These are phyloP conservation scores for Teratosphaeria gauchensis DNA, from an alignment of 2,329 filamentous ascomycete genomes.

Conservation along the genomic window DNA sequence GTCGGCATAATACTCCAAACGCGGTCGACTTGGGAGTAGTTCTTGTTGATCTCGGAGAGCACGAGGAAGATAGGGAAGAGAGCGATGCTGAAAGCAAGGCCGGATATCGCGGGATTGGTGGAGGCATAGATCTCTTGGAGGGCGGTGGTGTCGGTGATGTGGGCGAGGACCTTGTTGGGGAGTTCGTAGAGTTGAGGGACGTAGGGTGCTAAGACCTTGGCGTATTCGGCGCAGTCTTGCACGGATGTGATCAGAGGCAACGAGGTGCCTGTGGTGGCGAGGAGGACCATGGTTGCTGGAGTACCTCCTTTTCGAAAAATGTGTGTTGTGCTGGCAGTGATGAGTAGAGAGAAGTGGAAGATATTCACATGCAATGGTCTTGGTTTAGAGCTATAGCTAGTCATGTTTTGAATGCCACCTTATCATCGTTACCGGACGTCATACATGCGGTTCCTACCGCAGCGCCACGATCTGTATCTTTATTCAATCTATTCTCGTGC, in stretches of 20 bases:
- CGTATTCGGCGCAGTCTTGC: conserved; percentile 66
- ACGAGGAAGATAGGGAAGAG: conserved; percentile 65
- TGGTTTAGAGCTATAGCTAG: not conserved
- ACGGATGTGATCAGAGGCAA: conserved; percentile 50
- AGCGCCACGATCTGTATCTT: not conserved
- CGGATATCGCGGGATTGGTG: conserved; percentile 78
- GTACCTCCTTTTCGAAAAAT: not conserved
- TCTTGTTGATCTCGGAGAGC: conserved; percentile 74
- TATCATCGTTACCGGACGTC: not conserved
- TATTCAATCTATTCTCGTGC: not conserved
- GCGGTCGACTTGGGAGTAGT: conserved; percentile 95
- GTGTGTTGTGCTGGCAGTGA: not conserved
- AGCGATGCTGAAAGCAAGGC: conserved; percentile 60
- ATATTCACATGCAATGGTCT: not conserved
- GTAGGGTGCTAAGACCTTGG: conserved; percentile 65
- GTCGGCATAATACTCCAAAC: conserved; percentile 85
- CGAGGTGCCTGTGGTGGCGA: conserved; percentile 4
- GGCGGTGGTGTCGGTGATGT: conserved; percentile 49
- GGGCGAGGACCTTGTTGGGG: conserved; percentile 40
- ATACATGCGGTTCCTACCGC: not conserved
- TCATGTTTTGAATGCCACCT: not conserved
- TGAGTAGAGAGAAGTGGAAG: not conserved
- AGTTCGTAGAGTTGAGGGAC: conserved; percentile 52
- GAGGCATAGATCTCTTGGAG: conserved; percentile 64
- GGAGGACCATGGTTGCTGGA: conserved; percentile 4